Base-by-base conservation (phyloP, 2,329 filamentous ascomycete species). In the Talaromyces funiculosus region DNA sequence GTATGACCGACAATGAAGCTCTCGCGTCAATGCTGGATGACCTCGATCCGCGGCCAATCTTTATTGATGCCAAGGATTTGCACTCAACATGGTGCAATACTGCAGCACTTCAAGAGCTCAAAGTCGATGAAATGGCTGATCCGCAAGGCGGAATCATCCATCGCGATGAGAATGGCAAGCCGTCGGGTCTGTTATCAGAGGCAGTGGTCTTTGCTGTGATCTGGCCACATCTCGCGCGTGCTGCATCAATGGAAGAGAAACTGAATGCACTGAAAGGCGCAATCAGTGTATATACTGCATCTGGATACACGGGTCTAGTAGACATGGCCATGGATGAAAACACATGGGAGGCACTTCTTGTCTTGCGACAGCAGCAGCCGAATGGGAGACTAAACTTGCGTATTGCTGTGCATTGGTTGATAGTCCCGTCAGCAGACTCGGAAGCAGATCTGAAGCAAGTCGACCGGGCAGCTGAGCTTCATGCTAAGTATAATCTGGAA, bases 251-350 rank as follows among this genome's bases (percentile, higher is more conserved):
- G 16, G 73, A 77, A 24, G 78, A 81, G 53, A 80, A 80, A 56
- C 64, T 75, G 45, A 64, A 64, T 5, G 74, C 77, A 0, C 64
- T 82, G 38, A 69, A 71, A 20, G 69, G 73, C 1, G 80, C 78
- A 0, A 72, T 80, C 49, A 63, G 66, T 0, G 72, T 75, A 9
- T 82, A 81, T 60, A 77, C 76, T 29, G 68, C 72, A 0, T 75
- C 74, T 0, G 80, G 80, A 0, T 80, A 78, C 59, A 81, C 80
- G 0, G 78, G 79, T 2, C 68, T 80, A 37, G 73, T 81, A 6
- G 80, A 82, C 51, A 81, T 82, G 80, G 80, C 79, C 20, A 81
- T 81, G 78, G 78, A 82, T 57, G 79, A 81, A 35, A 72, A 72
- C 22, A 72, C 73, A 0, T 82, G 80, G 80, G 75, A 75, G 45